Evolutionary conservation across 306 rosid genomes (phyloP).

Genomic region (Canavalia ensiformis): DNA sequence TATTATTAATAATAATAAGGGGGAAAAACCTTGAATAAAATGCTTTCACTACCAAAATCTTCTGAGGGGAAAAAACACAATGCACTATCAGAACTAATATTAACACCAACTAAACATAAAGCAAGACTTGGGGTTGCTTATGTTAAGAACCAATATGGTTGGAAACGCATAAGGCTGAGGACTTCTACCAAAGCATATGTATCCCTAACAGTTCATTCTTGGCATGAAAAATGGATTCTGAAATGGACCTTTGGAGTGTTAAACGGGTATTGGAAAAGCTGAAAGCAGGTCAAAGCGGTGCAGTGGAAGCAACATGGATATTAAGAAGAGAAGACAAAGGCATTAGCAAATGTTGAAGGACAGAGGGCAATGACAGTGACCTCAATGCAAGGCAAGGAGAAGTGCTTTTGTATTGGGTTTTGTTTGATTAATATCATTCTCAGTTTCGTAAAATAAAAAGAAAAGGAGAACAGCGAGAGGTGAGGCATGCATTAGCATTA

Average conservation of each 20-base stretch:
- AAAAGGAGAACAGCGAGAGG: slow-evolving; percentile 30
- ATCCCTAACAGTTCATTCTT: slow-evolving; percentile 6
- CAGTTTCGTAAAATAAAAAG: slow-evolving; percentile 38
- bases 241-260: slow-evolving; percentile 11
- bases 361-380: slow-evolving; percentile 41
- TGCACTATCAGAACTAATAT: slow-evolving; percentile 11
- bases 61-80: background rate
- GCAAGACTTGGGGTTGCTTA: slow-evolving; percentile 5
- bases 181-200: slow-evolving; percentile 3
- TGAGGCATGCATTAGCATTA: slow-evolving; percentile 58
- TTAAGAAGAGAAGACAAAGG: slow-evolving; percentile 27
- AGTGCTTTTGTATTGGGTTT: slow-evolving; percentile 33
- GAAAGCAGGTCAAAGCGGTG: background rate
- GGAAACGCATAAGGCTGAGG: slow-evolving; percentile 17
- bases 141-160: slow-evolving; percentile 19
- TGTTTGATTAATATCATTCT: slow-evolving; percentile 44
- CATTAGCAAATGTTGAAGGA: slow-evolving; percentile 25
- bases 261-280: slow-evolving; percentile 13
- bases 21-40: slow-evolving; percentile 32
- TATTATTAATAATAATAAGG: background rate
- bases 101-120: slow-evolving; percentile 24
- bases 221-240: slow-evolving; percentile 35
- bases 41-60: slow-evolving; percentile 35
- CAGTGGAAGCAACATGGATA: slow-evolving; percentile 20
- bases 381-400: slow-evolving; percentile 38